Conservation (phyloP, 2,329 filamentous ascomycete species). For the Pestalotiopsis sp. region DNA sequence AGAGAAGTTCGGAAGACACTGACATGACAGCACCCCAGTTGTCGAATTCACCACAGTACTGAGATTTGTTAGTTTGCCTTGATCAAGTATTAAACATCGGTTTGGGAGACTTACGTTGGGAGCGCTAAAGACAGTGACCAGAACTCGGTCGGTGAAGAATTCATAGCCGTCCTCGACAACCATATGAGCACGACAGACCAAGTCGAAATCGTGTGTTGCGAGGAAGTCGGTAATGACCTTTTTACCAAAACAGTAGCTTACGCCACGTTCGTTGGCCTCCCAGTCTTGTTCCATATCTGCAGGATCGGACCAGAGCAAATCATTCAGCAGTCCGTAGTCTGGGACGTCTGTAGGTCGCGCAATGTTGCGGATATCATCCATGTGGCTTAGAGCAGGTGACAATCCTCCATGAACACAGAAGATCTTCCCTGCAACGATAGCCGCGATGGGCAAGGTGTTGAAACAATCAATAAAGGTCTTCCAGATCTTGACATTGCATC, state of each 20-base stretch:
- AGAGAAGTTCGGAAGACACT: slow-evolving; percentile 88
- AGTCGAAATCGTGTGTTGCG: slow-evolving; percentile 91
- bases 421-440: slow-evolving; percentile 97
- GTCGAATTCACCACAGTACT: slow-evolving; percentile 99
- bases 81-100: background rate
- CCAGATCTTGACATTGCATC: slow-evolving; percentile 97
- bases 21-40: slow-evolving; percentile 99
- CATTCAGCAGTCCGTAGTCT: slow-evolving; percentile 93
- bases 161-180: slow-evolving; percentile 99
- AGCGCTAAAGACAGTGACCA: slow-evolving; percentile 97
- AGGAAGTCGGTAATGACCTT: slow-evolving; percentile 97
- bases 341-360: slow-evolving; percentile 95
- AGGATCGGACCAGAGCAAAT: slow-evolving; percentile 95
- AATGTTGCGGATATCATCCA: slow-evolving; percentile 98
- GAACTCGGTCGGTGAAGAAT: slow-evolving; percentile 92
- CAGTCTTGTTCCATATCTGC: slow-evolving; percentile 98
- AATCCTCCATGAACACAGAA: slow-evolving; percentile 96
- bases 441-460: slow-evolving; percentile 91
- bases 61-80: slow-evolving; percentile 23
- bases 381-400: slow-evolving; percentile 88
- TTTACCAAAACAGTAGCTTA: slow-evolving; percentile 98
- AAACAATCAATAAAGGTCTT: slow-evolving; percentile 98
- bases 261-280: slow-evolving; percentile 95
- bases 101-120: slow-evolving; percentile 76
- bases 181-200: slow-evolving; percentile 98